These are phyloP conservation scores for Candida multigemmis DNA, from an alignment of 805 yeast genomes.

Conservation along the genomic window DNA sequence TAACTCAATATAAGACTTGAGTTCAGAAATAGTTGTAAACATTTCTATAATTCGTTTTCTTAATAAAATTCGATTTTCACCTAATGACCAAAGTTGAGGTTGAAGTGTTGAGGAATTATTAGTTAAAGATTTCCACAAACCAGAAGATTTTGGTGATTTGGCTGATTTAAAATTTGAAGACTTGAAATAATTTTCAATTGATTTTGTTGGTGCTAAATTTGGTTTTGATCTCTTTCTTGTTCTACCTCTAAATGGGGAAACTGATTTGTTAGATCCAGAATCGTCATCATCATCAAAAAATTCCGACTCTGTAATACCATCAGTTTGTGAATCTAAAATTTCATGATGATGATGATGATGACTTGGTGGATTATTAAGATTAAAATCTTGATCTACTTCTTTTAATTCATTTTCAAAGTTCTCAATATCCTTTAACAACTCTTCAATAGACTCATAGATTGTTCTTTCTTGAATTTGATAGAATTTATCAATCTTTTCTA, in stretches of 20 bases:
- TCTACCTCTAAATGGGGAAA: slow-evolving; percentile 5
- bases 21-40: slow-evolving; percentile 37
- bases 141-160: slow-evolving; percentile 25
- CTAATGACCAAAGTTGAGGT: slow-evolving; percentile 25
- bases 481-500: slow-evolving; percentile 67
- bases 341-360: too few species aligned
- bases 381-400: slow-evolving; percentile 1
- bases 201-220: slow-evolving; percentile 3
- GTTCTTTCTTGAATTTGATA: slow-evolving; percentile 59
- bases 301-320: slow-evolving; percentile 27
- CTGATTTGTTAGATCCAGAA: slow-evolving; percentile 6
- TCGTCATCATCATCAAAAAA: slow-evolving; percentile 23
- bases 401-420: slow-evolving; percentile 41
- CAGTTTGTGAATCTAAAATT: too few species aligned
- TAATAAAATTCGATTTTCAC: slow-evolving; percentile 42
- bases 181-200: slow-evolving; percentile 26
- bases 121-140: slow-evolving; percentile 18
- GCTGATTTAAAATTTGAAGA: too few species aligned
- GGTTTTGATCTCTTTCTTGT: not conserved
- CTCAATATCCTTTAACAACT: slow-evolving; percentile 51
- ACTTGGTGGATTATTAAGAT: slow-evolving; percentile 4
- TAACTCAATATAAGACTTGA: slow-evolving; percentile 42
- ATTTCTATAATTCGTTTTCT: slow-evolving; percentile 37
- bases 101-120: slow-evolving; percentile 15
- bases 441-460: slow-evolving; percentile 43